Evolutionary conservation across 345 rosid genomes (phyloP), one percentile per base, ranked within the genome.

Genomic region (Populus euphratica): DNA sequence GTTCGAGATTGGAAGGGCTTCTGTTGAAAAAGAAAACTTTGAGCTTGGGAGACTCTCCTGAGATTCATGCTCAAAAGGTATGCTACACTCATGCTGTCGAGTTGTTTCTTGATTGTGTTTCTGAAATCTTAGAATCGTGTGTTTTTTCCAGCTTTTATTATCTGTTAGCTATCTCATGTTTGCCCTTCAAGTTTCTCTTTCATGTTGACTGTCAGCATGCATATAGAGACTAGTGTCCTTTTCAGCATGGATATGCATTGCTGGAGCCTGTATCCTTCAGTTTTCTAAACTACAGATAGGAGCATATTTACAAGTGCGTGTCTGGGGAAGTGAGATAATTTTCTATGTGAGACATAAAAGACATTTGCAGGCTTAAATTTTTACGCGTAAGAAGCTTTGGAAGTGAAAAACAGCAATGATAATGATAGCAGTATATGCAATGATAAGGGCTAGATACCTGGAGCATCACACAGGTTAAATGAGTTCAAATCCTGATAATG

Each of bases 11-110:
- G 85, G 98, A 95, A 85, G 91, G 91, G 79, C 92, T 92, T 87
- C 82, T 91, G 70, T 77, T 89, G 79, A 90, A 82, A 85, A 92
- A 93, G 91, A 92, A 90, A 79, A 76, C 69, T 83, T 77, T 90
- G 43, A 88, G 77, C 87, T 86, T 82, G 83, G 98, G 98, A 68
- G 99, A 95, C 78, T 89, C 98, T 76, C 86, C 90, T 29, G 98
- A 95, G 85, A 68, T 91, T 81, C 99, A 91, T 92, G 96, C 97
- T 74, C 98, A 89, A 82, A 93, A 93, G 93, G 99, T 95, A 76
- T 75, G 72, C 41, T n/a, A 49, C 39, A 5, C 65, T 49, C 44
- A 62, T 27, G 47, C 62, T 62, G 50, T 70, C 68, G 18, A 61
- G 59, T 73, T 77, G 68, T 62, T 35, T 66, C 43, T 62, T 73